Evolutionary conservation across 345 rosid species (phyloP).

Genomic region (Melaleuca alternifolia): DNA sequence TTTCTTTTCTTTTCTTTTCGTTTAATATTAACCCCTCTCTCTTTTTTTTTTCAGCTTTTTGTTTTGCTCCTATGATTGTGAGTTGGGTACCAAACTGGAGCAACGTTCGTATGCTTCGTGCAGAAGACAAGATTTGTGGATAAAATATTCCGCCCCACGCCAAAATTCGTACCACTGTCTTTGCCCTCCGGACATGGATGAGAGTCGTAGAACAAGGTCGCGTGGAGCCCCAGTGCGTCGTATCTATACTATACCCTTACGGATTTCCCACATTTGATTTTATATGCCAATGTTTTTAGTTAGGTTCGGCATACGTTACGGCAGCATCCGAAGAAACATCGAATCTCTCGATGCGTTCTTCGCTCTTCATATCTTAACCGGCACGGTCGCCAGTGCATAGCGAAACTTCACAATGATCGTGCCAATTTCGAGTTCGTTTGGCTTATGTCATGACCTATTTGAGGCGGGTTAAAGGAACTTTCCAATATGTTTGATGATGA

Average conservation of each 20-base stretch:
- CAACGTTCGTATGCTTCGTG: not conserved
- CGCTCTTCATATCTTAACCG: not conserved
- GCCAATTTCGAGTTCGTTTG: not conserved
- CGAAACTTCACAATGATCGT: rapidly evolving
- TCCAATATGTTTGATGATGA: not conserved
- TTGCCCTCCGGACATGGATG: not conserved
- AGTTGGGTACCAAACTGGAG: not conserved
- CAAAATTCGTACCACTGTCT: not conserved
- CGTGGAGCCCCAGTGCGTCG: not conserved
- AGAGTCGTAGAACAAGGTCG: not conserved
- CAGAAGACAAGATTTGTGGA: not conserved
- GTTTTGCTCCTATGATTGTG: not conserved
- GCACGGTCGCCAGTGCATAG: not conserved
- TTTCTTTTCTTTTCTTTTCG: not conserved
- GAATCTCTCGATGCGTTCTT: no score
- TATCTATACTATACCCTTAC: not conserved
- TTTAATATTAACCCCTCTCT: not conserved
- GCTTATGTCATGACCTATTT: not conserved
- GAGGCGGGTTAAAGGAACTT: not conserved
- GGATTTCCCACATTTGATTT: not conserved
- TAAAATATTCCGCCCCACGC: not conserved
- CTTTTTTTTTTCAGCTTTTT: rapidly evolving
- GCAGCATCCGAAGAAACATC: no score
- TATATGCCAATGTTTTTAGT: not conserved
- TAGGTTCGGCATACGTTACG: not conserved